phyloP scores from a whole-genome alignment of 306 rosid species.

The Inga leiocalycina region DNA sequence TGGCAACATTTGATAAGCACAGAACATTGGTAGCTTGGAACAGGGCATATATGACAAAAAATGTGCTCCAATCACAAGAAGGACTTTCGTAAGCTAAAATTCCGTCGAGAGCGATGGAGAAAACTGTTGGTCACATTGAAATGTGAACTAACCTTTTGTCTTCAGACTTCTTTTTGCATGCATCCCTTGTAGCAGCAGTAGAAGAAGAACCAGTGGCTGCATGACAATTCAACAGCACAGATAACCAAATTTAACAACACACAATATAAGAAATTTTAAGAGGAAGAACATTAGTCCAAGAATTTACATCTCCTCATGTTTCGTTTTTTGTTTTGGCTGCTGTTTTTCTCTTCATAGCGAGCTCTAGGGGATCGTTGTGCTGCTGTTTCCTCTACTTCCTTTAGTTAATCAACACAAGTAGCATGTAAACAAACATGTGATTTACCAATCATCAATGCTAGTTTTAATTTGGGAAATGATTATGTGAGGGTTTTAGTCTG shows the following conservation, averaged over 20 bases:
- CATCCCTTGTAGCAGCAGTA: slow-evolving; percentile 35
- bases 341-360: slow-evolving; percentile 26
- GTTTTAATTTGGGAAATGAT: neutral
- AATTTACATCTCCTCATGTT: slow-evolving; percentile 54
- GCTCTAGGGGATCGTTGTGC: slow-evolving; percentile 20
- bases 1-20: no score
- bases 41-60: slow-evolving; percentile 3
- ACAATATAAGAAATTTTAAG: neutral
- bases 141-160: slow-evolving; percentile 58
- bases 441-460: slow-evolving; percentile 3
- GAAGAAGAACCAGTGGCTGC: slow-evolving; percentile 58
- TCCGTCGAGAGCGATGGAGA: neutral
- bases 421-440: slow-evolving; percentile 4
- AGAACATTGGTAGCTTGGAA: slow-evolving; percentile 22
- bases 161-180: slow-evolving; percentile 46
- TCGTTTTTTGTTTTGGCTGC: slow-evolving; percentile 35
- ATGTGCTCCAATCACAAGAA: no score
- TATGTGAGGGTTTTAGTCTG: slow-evolving; percentile 3
- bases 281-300: slow-evolving; percentile 7
- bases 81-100: neutral
- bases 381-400: slow-evolving; percentile 46
- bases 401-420: slow-evolving; percentile 28
- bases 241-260: neutral
- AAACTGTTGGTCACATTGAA: neutral
- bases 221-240: neutral